Evolutionary conservation across 1,284 basidiomycete genomes (phyloP), one percentile per base, ranked within the genome.

Genomic region (Neonothopanus nambi): DNA sequence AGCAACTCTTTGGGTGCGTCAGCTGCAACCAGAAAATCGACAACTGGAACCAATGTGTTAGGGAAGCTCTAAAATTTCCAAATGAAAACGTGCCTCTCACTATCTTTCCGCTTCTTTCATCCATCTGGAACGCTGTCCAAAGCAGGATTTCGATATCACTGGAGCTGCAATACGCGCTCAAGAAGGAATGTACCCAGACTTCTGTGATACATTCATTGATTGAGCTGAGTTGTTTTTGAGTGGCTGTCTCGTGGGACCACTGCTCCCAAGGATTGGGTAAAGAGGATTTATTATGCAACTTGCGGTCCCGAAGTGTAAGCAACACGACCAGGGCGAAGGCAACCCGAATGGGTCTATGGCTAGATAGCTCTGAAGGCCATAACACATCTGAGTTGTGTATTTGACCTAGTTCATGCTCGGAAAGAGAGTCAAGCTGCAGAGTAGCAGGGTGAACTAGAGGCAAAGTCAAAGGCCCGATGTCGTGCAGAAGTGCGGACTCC

Each of bases 11-110:
- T 57, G 39, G 71, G 75, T 11, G 65, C 63, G 48, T 70, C 60
- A 5, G 53, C 51, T 35, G 61, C 54, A 13, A 54, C 58, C 2
- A 82, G 59, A 37, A 79, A 71, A 59, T 82, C 77, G 3, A 78
- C 61, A 17, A 81, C 81, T 83, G 45, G 1, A 51, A 24, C 5
- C 37, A 47, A 33, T 33, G 4, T 5, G 35, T 55, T 45, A 28
- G 24, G 8, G 51, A 40, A 26, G 40, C 45, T n/a, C 6, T 28
- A 18, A 26, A 7, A 21, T n/a, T 3, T 5, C 9, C 18, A 12
- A 18, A 45, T 5, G 40, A 11, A 8, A 38, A 61, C 69, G 38
- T 56, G 70, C 75, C 74, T 68, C 72, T 62, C 26, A 68, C 49
- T 21, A 47, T 45, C 17, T 49, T 50, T 11, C 42, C 13, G 8